Percentiles rank a stretch among this genome's conserved stretches.
Evolutionary conservation across 78 protist species (phyloP).

Genomic region (Dictyostelium firmibasis): DNA sequence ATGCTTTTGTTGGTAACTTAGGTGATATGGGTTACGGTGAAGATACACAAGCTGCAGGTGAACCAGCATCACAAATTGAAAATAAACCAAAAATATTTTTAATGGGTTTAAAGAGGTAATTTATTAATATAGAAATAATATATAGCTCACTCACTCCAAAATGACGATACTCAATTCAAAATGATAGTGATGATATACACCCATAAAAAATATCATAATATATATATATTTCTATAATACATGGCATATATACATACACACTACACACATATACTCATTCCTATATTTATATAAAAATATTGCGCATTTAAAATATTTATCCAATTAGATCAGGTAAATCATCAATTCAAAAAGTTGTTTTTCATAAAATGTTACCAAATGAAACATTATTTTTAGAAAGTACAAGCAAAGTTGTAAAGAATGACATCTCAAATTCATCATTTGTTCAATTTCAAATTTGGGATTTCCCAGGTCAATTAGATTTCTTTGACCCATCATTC

Average conservation of each 20-base stretch:
- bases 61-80: slow-evolving; percentile 65
- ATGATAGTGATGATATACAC: neutral
- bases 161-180: no score
- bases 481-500: slow-evolving; percentile 85
- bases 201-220: no score
- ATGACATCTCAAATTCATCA: slow-evolving; percentile 86
- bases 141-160: no score
- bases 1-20: slow-evolving; percentile 47
- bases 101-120: slow-evolving; percentile 83
- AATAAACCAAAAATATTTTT: slow-evolving; percentile 82
- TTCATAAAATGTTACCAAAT: slow-evolving; percentile 97
- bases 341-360: slow-evolving; percentile 95
- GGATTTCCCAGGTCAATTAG: slow-evolving; percentile 97
- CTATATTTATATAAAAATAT: neutral
- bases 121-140: neutral
- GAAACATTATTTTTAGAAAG: slow-evolving; percentile 96
- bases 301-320: neutral
- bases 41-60: slow-evolving; percentile 49
- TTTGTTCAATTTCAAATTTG: slow-evolving; percentile 96
- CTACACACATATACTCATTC: neutral
- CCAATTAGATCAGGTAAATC: slow-evolving; percentile 91
- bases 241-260: neutral
- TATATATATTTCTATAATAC: no score
- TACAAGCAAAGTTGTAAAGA: slow-evolving; percentile 86
- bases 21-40: slow-evolving; percentile 78